Evolutionary conservation across 768 basidiomycete species (phyloP), one percentile per base, ranked within the genome.

Genomic region (Holtermanniella nyarrowii): DNA sequence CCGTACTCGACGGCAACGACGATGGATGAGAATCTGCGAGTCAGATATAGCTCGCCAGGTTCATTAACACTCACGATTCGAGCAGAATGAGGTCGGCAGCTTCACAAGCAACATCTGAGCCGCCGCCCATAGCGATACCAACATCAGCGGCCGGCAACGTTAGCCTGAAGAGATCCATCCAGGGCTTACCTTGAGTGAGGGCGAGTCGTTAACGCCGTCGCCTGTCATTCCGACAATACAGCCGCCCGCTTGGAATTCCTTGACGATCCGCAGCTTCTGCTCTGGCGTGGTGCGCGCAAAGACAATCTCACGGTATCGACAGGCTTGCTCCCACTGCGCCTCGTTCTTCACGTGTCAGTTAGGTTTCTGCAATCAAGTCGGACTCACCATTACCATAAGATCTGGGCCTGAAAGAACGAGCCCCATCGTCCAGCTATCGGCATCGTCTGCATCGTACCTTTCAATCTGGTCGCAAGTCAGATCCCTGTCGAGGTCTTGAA

Each of bases 211-310:
- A n/a, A 67, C 70, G 24, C 82, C 82, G 62, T 84, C 82, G 2
- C 82, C 82, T 3, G 82, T 83, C 52, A 82, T 80, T 1, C 79
- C 81, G 4, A 82, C 80, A 1, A 78, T 75, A 56, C 76, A 76
- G 2, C 75, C 77, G 2, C 76, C 69, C 7, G 65, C 67, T 63
- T 82, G 79, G 56, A 81, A 75, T 27, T 76, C 75, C 50, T 79
- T 77, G 24, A 84, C 82, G 55, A 83, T 83, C 12, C 77, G 75
- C 0, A 82, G 69, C 61, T 83, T 83, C 68, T 82, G 81, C 60
- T 82, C 78, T 0, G 82, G 81, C 0, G 77, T 78, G 1, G 80
- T 81, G 4, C 82, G 74, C 0, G 81, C 80, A 53, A 83, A 82
- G 2, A 83, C 81, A 46, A 82, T 57, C 54, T 70, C 69, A 24